Percentiles rank a stretch among this genome's conserved stretches.
phyloP scores from a whole-genome alignment of 306 rosid genomes.

The Neltuma alba region DNA sequence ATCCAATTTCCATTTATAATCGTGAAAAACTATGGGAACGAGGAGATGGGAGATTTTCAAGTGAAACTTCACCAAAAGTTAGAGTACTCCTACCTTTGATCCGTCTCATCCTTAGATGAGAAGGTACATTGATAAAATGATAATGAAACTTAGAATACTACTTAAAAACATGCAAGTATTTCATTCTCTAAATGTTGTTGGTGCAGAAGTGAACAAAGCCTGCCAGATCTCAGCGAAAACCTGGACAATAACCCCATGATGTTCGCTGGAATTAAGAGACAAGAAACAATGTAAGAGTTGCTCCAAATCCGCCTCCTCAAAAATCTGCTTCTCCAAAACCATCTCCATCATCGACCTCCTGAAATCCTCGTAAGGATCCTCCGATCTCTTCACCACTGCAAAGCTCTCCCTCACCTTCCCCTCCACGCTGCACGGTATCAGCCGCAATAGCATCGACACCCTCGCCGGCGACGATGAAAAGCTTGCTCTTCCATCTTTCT shows the following conservation, averaged over 20 bases:
- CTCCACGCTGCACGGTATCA: not conserved
- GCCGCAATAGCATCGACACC: conserved; percentile 60
- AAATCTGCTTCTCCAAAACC: conserved; percentile 67
- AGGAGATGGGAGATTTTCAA: not conserved
- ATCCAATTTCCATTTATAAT: not conserved
- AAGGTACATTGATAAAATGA: not conserved
- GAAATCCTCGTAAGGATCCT: conserved; percentile 63
- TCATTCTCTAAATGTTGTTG: not conserved
- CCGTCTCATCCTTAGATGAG: not conserved
- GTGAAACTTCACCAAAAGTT: not conserved
- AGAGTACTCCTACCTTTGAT: not conserved
- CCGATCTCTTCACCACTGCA: conserved; percentile 61
- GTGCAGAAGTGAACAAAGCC: not conserved
- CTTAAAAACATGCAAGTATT: not conserved
- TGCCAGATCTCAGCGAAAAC: conserved; percentile 41
- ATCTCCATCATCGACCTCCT: conserved; percentile 69
- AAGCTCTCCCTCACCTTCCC: conserved; percentile 55
- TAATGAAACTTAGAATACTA: not conserved
- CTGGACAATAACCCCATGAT: conserved; percentile 49
- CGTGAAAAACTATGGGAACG: not conserved
- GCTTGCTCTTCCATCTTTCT: conserved; percentile 15
- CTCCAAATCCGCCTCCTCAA: conserved; percentile 53
- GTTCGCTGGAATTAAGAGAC: conserved; percentile 47
- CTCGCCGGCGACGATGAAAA: conserved; percentile 50
- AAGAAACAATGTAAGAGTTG: conserved; percentile 59